Evolutionary conservation across 2,329 filamentous ascomycete species (phyloP), one percentile per base, ranked within the genome.

Genomic region (Neocucurbitaria cava): DNA sequence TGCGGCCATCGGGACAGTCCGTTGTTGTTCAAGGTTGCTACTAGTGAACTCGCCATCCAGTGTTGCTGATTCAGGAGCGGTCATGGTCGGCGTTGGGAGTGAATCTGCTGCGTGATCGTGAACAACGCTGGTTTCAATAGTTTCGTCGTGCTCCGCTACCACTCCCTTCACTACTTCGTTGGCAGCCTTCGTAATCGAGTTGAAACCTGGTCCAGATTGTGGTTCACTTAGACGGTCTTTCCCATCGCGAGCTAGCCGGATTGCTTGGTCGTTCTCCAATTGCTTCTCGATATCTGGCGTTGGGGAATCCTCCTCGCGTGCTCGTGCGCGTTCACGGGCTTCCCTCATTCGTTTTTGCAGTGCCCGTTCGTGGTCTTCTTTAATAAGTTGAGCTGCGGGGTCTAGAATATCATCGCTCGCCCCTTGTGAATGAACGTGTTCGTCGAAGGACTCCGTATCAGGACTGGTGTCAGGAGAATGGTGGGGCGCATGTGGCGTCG

Each of bases 381-480:
- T 78, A 9, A 75, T 73, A 38, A 70, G 69, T 54, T 74, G 70
- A 49, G 77, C 75, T 31, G 76, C 72, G 5, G 73, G 67, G 21
- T 73, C 67, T 17, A 71, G 63, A 7, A 65, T 64, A 33, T 74
- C 66, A n/a, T 73, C 73, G 28, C 54, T 55, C 56, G 71, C 52
- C 55, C 69, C 18, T 54, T 65, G 52, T 30, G 61, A 42, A 59
- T 68, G 59, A 58, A 68, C 35, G 58, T 59, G 70, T 24, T 77
- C 76, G 9, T 72, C 76, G 53, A 79, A 78, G 42, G 77, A 73
- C 24, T 78, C 89, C 49, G 89, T 85, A 49, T 89, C 89, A 1
- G 89, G 87, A 64, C 89, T 92, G 1, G 90, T 92, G 62, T 89
- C 87, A 1, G 89, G 86, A 1, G 90, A 92, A 6, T 82, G 83